Evolutionary conservation across 2,329 filamentous ascomycete genomes (phyloP), one percentile per base, ranked within the genome.

Genomic region (Amauroascus niger): DNA sequence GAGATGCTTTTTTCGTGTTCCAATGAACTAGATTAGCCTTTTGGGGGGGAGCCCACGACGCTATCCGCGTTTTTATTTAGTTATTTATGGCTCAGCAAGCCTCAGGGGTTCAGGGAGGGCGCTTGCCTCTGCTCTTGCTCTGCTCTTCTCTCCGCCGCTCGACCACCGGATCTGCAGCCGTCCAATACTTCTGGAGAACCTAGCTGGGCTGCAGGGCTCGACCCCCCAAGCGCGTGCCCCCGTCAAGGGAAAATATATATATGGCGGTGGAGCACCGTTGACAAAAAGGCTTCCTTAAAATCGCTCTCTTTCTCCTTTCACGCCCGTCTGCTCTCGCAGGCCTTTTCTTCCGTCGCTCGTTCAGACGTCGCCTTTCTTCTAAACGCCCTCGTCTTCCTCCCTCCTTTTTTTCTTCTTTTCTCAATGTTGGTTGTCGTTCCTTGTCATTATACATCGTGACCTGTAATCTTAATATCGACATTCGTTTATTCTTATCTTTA

Each of bases 1-100:
- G 47, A 49, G 26, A 32, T 33, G 48, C 35, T 26, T 32, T 50
- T 24, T 50, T 20, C 43, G 48, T 50, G 37, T 24, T 43, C 48
- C 48, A 22, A 45, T 16, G 48, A 30, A 32, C 37, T 24, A 30
- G 6, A 28, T 39, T 49, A 40, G 22, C 14, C 46, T 39, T 30
- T 46, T 41, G 35, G n/a, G n/a, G n/a, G n/a, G n/a, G 20, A 13
- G 24, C 13, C 48, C 9, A 32, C 14, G 28, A 8, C 24, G 22
- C 37, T 50, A 28, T 20, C 22, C n/a, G 30, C 6, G 9, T 14
- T 32, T 32, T 3, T 50, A 20, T 11, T 35, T 30, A 33, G 6
- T 18, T 14, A 20, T 32, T 5, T 50, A 14, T 11, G 47, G 20
- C 14, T 11, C 26, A 32, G n/a, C 14, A 32, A 28, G 14, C 37